Evolutionary conservation across 2,329 filamentous ascomycete species (phyloP), one percentile per base, ranked within the genome.

Genomic region (Chaetomiaceae sp.): DNA sequence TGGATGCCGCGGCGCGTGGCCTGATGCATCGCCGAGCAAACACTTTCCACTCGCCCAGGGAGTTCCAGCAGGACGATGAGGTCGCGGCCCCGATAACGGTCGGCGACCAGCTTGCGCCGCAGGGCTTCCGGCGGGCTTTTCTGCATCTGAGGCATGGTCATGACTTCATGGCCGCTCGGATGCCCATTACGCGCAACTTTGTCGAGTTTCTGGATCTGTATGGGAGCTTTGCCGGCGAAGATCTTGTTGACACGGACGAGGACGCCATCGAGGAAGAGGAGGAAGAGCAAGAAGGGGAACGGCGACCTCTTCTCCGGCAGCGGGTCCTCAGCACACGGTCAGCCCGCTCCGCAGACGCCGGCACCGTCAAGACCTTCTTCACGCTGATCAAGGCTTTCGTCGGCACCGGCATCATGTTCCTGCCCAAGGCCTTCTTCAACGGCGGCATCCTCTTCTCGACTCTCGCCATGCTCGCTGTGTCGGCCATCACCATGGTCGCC

Each of bases 381-480:
- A 91, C 87, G 0, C 74, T 90, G 9, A 73, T 91, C 47, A 91
- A 91, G 68, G 87, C 87, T 1, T 91, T 91, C 63, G 80, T 91
- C 49, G 87, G 87, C 44, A 91, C 87, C 0, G 87, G 87, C 56
- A 90, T 91, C 67, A 89, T 91, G 83, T 91, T 91, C 64, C 68
- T 91, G 40, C 87, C 87, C 43, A 90, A 89, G 65, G 87, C 87
- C 0, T 91, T 90, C 70, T 82, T 82, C 64, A 91, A 91, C 59
- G 87, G 87, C 33, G 87, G 87, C 22, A 84, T 91, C 47, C 72
- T 89, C 11, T 91, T 91, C 65, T 89, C 87, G 0, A 84, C 83
- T 0, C 69, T 89, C 46, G 84, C 84, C 0, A 78, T 91, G 59
- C 69, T 90, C 42, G 70, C 74, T 9, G 80, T 90, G 3, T 84